These are phyloP conservation scores for Populus hybrid DNA, from an alignment of 441 rosid genomes.

Conservation along the genomic window DNA sequence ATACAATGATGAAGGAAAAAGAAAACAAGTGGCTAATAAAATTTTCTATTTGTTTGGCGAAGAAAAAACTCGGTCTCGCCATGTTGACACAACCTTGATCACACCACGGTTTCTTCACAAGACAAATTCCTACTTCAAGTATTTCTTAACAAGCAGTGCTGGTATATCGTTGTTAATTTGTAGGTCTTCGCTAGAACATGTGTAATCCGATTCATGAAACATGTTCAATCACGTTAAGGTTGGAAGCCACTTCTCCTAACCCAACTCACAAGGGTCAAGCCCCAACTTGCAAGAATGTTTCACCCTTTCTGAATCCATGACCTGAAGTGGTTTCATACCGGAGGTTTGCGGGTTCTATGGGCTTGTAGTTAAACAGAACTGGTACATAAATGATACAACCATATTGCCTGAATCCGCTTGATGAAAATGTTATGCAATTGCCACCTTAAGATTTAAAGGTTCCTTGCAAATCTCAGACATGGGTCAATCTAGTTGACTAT, in stretches of 20 bases:
- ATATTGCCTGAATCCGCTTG: too few relatives aligned
- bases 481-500: not conserved
- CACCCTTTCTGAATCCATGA: not conserved
- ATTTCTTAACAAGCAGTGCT: not conserved
- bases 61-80: not conserved
- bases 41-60: not conserved
- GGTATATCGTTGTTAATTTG: not conserved
- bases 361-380: not conserved
- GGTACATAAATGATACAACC: not conserved
- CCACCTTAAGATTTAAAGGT: not conserved
- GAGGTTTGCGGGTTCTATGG: not conserved
- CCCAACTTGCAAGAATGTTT: not conserved
- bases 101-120: not conserved
- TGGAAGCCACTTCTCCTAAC: constrained; percentile 30
- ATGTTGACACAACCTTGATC: not conserved
- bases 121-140: not conserved
- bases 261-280: constrained; percentile 23
- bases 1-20: not conserved
- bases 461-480: not conserved
- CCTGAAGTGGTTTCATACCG: not conserved
- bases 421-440: not conserved
- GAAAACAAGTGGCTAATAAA: not conserved
- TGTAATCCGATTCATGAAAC: not conserved
- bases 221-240: constrained; percentile 7
- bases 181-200: constrained; percentile 10